phyloP scores from a whole-genome alignment of 2,329 filamentous ascomycete genomes.

The Colletotrichum sp. region DNA sequence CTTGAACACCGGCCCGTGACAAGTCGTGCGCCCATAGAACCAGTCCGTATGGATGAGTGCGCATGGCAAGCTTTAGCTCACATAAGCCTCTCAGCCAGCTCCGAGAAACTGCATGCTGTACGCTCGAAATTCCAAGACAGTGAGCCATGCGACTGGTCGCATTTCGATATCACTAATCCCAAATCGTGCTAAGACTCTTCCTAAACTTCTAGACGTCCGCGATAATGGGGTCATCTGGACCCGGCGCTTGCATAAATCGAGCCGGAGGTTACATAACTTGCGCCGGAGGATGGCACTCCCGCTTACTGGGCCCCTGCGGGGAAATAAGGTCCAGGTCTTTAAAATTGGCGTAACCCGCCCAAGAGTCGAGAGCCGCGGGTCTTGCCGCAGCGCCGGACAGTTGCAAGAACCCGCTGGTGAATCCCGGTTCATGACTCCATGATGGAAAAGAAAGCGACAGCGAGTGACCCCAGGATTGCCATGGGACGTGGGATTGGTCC shows the following conservation, averaged over 20 bases:
- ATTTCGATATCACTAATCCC: neutral
- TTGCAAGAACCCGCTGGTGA: neutral
- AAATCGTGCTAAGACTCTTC: neutral
- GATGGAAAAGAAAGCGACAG: neutral
- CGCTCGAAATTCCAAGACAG: neutral
- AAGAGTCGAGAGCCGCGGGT: neutral
- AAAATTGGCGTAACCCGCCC: neutral
- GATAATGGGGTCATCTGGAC: neutral
- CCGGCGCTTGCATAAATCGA: neutral
- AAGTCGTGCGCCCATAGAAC: neutral
- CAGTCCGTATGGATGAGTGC: neutral
- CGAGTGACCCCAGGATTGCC: neutral
- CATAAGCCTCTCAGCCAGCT: neutral
- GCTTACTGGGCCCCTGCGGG: neutral
- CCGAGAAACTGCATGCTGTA: neutral
- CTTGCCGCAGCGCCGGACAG: neutral
- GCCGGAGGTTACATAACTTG: conserved; percentile 1
- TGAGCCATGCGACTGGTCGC: neutral
- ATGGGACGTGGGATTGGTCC: neutral
- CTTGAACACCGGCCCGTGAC: neutral
- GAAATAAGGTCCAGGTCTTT: neutral
- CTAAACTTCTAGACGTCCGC: neutral
- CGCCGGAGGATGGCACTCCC: conserved; percentile 1
- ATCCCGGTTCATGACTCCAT: neutral
- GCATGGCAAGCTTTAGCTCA: neutral